These are phyloP conservation scores for Scenedesmus sp. DNA, from an alignment of 163 green algal species.

Conservation along the genomic window DNA sequence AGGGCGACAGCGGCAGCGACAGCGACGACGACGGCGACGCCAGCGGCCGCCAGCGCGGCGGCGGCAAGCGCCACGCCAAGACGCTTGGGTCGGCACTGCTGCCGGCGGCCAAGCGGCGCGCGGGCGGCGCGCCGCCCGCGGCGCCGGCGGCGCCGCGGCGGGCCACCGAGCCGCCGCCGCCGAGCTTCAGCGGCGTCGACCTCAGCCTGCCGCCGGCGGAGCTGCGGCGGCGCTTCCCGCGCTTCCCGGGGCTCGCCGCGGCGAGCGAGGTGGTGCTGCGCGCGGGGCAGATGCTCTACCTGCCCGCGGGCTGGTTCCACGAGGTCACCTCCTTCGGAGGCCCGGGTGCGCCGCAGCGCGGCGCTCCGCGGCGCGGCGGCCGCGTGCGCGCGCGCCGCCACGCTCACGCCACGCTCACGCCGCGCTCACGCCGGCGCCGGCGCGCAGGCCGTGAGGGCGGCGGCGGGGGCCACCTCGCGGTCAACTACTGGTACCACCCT, in stretches of 20 bases:
- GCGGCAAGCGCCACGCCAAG: too few species aligned
- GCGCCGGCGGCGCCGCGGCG: too few species aligned
- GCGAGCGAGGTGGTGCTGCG: conserved; percentile 45
- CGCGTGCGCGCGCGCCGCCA: neutral
- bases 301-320: conserved; percentile 88
- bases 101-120: too few species aligned
- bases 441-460: too few species aligned
- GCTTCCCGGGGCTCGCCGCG: conserved; percentile 8
- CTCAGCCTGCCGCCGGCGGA: conserved; percentile 18
- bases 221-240: conserved; percentile 4
- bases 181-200: conserved; percentile 50
- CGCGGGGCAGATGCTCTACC: conserved; percentile 76
- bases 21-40: neutral
- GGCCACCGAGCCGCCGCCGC: conserved; percentile 27
- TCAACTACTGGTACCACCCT: conserved; percentile 89
- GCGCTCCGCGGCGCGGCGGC: neutral
- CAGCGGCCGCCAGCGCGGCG: too few species aligned
- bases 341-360: neutral
- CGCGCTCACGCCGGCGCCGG: too few species aligned
- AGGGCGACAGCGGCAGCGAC: neutral
- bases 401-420: too few species aligned
- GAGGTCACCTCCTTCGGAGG: conserved; percentile 69
- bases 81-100: too few species aligned
- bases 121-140: too few species aligned
- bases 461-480: conserved; percentile 65